Base-by-base conservation (phyloP, 305 asterid species). In the Ilex paraguariensis region DNA sequence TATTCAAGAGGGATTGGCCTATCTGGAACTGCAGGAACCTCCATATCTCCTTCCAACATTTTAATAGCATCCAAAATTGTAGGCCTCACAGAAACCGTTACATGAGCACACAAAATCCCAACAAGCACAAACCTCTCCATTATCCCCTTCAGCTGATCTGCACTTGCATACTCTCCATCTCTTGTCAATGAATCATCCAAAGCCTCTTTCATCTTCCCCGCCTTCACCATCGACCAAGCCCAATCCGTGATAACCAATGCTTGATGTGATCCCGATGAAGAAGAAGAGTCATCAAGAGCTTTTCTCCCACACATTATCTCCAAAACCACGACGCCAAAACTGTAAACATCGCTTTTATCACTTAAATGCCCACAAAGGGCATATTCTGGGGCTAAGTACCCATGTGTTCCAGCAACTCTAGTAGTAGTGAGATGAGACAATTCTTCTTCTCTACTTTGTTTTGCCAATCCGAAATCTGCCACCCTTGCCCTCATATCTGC, bases 301-400 rank as follows among this genome's bases (percentile, higher is more conserved):
- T 81, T 91, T 56, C 92, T 86, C 73, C 98, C 94, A 46, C 88
- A 86, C 98, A 91, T 86, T 48, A 88, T 86, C 87, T 91, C 98
- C 84, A 91, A 62, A 54, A 91, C 72, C 11, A 90, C 95, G 0
- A 87, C 86, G 3, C 97, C 97, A 59, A 90, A 90, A 72, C 97
- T 90, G 60, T 91, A 91, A 13, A 91, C 94, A 31, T 88, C 96
- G 3, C 98, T 91, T 64, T 86, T 91, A 65, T 91, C 95, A 0
- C 96, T 91, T 60, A 91, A 63, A 60, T 86, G 96, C 16, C 96
- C 98, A 9, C 86, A 91, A 7, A 91, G 85, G 14, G 98, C 96
- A n/a, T 86, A 91, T 63, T 91, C 96, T 2, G 96, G 96, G 2
- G 96, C 98, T 56, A 91, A 73, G 66, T 91, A 91, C 9, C 96